Conservation (phyloP, 2,329 filamentous ascomycete genomes). For the Talaromyces sp. region DNA sequence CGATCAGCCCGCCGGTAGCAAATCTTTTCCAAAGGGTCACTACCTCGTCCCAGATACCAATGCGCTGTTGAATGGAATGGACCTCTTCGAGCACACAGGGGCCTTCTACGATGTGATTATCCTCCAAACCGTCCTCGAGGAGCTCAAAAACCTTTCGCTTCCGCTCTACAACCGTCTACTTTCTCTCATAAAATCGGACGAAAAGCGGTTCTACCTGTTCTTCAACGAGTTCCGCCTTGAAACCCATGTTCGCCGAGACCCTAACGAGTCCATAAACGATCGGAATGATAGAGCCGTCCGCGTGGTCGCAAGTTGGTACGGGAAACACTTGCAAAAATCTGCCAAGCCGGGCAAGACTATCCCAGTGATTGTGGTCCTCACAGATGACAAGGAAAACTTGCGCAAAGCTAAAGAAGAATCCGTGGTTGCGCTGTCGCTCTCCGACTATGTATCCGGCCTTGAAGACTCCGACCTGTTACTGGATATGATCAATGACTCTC, state of each 20-base stretch:
- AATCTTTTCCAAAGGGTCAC: constrained; percentile 76
- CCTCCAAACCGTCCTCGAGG: constrained; percentile 91
- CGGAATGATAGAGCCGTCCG: constrained; percentile 91
- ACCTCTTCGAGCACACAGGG: constrained; percentile 85
- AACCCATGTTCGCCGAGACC: constrained; percentile 71
- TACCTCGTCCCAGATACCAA: constrained; percentile 97
- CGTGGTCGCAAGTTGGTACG: constrained; percentile 83
- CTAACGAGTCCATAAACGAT: constrained; percentile 88
- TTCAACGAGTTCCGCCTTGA: constrained; percentile 97
- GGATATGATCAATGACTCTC: constrained; percentile 84
- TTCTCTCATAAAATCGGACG: constrained; percentile 85
- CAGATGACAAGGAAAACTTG: constrained; percentile 84
- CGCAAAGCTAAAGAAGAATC: constrained; percentile 69
- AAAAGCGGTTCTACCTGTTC: constrained; percentile 97
- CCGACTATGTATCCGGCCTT: constrained; percentile 76
- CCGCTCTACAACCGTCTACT: constrained; percentile 93
- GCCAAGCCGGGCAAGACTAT: constrained; percentile 51
- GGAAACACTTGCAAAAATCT: constrained; percentile 65
- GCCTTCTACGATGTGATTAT: constrained; percentile 97
- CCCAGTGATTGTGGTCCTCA: constrained; percentile 86
- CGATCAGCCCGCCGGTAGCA: constrained; percentile 78
- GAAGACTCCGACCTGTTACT: constrained; percentile 79
- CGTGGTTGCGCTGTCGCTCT: constrained; percentile 62
- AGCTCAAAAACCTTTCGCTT: constrained; percentile 86
- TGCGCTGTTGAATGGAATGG: constrained; percentile 91